A percentile compares a stretch with the other conserved stretches of the same genome.
Conservation (phyloP, 768 basidiomycete genomes). For the Rhizopogon vesiculosus region DNA sequence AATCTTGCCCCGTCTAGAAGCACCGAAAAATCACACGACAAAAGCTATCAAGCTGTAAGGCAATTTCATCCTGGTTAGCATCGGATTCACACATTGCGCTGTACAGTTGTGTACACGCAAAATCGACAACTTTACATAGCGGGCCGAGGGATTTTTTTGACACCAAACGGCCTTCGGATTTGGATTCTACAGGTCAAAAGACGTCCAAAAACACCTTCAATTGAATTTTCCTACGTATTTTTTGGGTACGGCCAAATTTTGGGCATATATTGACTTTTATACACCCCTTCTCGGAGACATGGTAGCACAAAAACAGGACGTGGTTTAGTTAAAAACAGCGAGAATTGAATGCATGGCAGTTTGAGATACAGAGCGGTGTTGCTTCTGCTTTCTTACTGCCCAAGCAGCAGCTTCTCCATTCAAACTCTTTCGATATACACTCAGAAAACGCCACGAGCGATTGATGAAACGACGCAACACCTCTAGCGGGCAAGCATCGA, state of each 20-base stretch:
- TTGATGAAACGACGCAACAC: too few species aligned
- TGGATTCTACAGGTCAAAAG: too few species aligned
- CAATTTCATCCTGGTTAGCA: too few species aligned
- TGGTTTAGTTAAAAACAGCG: slow-evolving; percentile 19
- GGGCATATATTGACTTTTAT: too few species aligned
- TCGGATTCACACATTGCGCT: background rate
- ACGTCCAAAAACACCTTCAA: too few species aligned
- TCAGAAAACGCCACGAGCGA: slow-evolving; percentile 33
- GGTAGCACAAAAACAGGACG: background rate
- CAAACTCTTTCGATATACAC: slow-evolving; percentile 29
- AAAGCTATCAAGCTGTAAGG: too few species aligned
- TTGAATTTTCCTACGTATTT: too few species aligned
- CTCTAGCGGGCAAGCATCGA: slow-evolving; percentile 34
- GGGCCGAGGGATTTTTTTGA: background rate
- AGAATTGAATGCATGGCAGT: slow-evolving; percentile 29
- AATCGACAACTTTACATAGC: background rate
- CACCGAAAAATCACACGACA: too few species aligned
- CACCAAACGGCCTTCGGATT: background rate
- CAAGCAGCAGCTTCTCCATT: slow-evolving; percentile 33
- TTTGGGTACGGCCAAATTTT: too few species aligned
- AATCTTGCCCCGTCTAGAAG: too few species aligned
- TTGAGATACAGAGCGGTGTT: slow-evolving; percentile 25
- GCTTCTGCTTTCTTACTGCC: slow-evolving; percentile 34
- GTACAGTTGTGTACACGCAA: background rate
- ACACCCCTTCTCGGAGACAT: too few species aligned